Percentiles rank a stretch among this genome's conserved stretches.
Evolutionary conservation across 352 stramenopile genomes (phyloP).

Genomic region (Phytophthora europaea): DNA sequence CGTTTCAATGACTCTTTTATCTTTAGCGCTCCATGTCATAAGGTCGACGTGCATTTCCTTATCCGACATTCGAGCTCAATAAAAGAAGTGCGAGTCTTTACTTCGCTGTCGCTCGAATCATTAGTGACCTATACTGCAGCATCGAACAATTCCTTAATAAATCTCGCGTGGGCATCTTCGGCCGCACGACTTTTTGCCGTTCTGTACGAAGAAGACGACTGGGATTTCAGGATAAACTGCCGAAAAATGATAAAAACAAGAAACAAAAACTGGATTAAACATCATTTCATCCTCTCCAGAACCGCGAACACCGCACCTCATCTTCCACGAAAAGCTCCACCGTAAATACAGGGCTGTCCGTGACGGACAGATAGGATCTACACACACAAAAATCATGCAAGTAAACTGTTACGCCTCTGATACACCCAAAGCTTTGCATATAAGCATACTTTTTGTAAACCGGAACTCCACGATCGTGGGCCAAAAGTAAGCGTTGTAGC

Average conservation of each 20-base stretch:
- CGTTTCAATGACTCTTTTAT: conserved; percentile 22
- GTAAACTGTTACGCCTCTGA: too few relatives aligned
- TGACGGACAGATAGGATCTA: background rate
- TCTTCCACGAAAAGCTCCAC: too few relatives aligned
- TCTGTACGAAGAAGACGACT: background rate
- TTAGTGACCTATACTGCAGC: background rate
- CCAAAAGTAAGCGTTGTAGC: background rate
- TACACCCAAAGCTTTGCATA: background rate
- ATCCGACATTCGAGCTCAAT: background rate
- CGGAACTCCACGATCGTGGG: background rate
- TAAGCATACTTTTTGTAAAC: background rate
- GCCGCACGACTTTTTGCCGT: background rate
- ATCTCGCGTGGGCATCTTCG: background rate
- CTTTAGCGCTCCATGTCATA: conserved; percentile 19
- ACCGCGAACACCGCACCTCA: background rate
- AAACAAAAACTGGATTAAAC: background rate
- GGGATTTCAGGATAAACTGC: background rate
- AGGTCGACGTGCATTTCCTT: conserved; percentile 6
- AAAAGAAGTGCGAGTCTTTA: background rate
- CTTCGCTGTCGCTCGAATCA: background rate
- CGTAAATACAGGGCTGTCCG: background rate
- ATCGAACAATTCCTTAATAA: background rate
- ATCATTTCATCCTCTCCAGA: background rate
- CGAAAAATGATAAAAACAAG: too few relatives aligned
- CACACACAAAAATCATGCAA: too few relatives aligned